Base-by-base conservation (phyloP, 441 rosid species). In the Viola pubescens region DNA sequence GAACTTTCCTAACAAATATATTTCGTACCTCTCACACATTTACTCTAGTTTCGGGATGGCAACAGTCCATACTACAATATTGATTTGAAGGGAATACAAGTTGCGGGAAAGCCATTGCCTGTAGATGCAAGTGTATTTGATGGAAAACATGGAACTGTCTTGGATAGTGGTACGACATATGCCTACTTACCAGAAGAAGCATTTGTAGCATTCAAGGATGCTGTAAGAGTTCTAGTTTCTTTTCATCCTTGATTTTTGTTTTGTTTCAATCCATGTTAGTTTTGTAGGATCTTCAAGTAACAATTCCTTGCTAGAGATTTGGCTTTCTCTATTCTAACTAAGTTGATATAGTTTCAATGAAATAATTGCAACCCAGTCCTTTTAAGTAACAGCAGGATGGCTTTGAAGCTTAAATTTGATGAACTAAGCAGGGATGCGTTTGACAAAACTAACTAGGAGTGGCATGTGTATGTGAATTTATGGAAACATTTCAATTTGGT, bases 41-140 rank as follows among this genome's bases (percentile, higher is more conserved):
- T 92, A 85, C 95, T 82, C 81, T 84, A 85, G 94, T 85, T 83
- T 85, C 82, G 88, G 88, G 88, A 80, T 89, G 88, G 86, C 84
- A 81, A 87, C 98, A 89, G 95, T 86, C 89, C 88, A 73, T 87
- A 89, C 82, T 92, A 88, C 83, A 87, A 87, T 70, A 80, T 92
- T 75, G 91, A 89, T 79, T 81, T 87, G 89, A 89, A 77, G 86
- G 97, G 78, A 76, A 75, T 92, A 66, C 89, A 79, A 72, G 89
- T 92, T 46, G 98, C 86, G 51, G 97, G 96, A 75, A 88, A 87
- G 85, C 72, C 65, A 64, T 79, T 89, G 78, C 76, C 77, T 59
- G 42, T 92, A 13, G 74, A 80, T 50, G 74, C 89, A 2, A 77
- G 56, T 26, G 73, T 83, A 52, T 92, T 92, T 76, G 94, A 89